Evolutionary conservation across 768 basidiomycete species (phyloP), one percentile per base, ranked within the genome.

Genomic region (Auriscalpium vulgare): DNA sequence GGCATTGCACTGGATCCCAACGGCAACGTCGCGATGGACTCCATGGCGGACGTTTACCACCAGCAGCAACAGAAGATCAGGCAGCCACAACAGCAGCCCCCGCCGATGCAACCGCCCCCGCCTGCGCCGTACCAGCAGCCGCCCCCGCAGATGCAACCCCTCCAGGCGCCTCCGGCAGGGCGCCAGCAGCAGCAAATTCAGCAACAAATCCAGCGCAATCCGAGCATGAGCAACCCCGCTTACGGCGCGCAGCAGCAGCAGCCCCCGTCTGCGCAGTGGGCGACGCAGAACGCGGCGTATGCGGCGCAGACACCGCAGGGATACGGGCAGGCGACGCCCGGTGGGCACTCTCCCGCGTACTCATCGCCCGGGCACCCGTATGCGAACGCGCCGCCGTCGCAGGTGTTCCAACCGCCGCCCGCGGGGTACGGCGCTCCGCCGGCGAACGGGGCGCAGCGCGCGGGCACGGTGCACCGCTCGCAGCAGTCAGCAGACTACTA

Each of bases 1-100:
- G 92, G 94, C 3, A 95, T 95, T 57, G 79, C 83, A 2, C 74
- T 95, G 3, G 92, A 91, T 60, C 84, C 86, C 0, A 81, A 75
- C 56, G 94, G 93, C 8, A 78, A 84, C 13, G 94, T 95, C 6
- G 74, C 86, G 37, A 82, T 87, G 58, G 94, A 95, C 69, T 78
- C 81, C 43, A 83, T 93, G 82, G 87, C 87, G 13, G 80, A 79
- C 58, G 58, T 63, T 16, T 75, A 73, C 62, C 57, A 59, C 10
- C 64, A 59, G 10, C 66, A 74, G 69, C 65, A 58, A 34, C 65
- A 63, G 44, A 65, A 61, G 37, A 64, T 66, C 19, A 68, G 61
- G 46, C 59, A 58, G 8, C 60, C 48, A 16, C 58, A 60, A n/a
- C 63, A 63, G 21, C 57, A 61, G 37, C 58, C 53, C 16, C 81